Conservation (phyloP, 768 basidiomycete genomes). For the Russula sp. region DNA sequence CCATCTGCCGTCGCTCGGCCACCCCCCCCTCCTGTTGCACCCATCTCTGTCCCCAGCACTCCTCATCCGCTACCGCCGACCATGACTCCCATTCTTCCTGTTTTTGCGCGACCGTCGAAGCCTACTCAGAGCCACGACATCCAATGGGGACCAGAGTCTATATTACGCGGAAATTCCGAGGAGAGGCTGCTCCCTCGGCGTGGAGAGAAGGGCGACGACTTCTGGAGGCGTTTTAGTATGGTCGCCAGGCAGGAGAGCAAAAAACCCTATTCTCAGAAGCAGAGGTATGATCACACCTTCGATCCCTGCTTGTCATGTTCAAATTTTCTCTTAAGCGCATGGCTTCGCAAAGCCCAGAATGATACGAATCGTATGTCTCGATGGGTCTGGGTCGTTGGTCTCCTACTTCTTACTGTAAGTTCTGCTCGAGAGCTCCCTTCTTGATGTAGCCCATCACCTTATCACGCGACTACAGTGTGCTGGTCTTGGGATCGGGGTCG, state of each 20-base stretch:
- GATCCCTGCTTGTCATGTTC: neutral
- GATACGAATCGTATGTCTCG: conserved; percentile 49
- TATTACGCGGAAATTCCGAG: conserved; percentile 65
- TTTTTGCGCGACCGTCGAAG: conserved; percentile 59
- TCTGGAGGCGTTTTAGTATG: conserved; percentile 84
- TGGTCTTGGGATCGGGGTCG: conserved; percentile 53
- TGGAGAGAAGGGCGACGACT: conserved; percentile 74
- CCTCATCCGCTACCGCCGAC: conserved; percentile 76
- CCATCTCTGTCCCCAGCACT: conserved; percentile 40
- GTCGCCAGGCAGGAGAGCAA: conserved; percentile 61
- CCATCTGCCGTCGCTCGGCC: conserved; percentile 27
- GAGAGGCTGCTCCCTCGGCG: conserved; percentile 60
- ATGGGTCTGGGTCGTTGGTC: conserved; percentile 67
- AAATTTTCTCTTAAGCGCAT: conserved; percentile 38
- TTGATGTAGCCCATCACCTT: neutral
- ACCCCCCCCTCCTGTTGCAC: conserved; percentile 29
- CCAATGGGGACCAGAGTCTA: conserved; percentile 35
- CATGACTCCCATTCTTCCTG: conserved; percentile 71
- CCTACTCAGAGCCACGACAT: conserved; percentile 37
- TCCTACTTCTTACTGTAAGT: conserved; percentile 51
- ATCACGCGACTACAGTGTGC: conserved; percentile 34
- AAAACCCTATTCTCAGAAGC: conserved; percentile 38
- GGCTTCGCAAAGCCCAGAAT: conserved; percentile 60
- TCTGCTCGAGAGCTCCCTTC: neutral
- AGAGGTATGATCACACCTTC: conserved; percentile 32